Evolutionary conservation across 352 stramenopile species (phyloP).

Genomic region (Globisporangium canariense): DNA sequence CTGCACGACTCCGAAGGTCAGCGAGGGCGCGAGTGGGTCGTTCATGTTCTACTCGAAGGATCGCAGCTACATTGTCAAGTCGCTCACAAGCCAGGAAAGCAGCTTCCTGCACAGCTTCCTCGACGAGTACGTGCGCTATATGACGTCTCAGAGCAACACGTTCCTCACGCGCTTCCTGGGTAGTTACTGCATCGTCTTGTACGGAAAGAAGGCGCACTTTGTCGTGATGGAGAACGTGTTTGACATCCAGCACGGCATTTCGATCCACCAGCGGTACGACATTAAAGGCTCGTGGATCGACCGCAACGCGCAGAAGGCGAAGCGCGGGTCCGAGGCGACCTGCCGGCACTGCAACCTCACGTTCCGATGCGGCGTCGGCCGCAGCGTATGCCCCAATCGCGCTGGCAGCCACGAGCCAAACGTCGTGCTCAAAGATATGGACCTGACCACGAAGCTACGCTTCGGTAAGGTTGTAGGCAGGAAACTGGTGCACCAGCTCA

Average conservation of each 20-base stretch:
- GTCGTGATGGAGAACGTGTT: slow-evolving; percentile 91
- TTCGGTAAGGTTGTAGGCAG: slow-evolving; percentile 43
- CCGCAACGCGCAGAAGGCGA: slow-evolving; percentile 63
- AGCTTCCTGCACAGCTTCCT: slow-evolving; percentile 67
- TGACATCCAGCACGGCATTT: slow-evolving; percentile 66
- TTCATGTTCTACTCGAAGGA: slow-evolving; percentile 10
- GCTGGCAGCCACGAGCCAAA: slow-evolving; percentile 64
- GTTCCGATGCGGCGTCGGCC: slow-evolving; percentile 46
- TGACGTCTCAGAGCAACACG: slow-evolving; percentile 46
- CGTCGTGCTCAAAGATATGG: slow-evolving; percentile 79
- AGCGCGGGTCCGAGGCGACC: slow-evolving; percentile 50
- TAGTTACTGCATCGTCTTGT: slow-evolving; percentile 79
- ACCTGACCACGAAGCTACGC: slow-evolving; percentile 70
- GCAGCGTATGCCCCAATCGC: slow-evolving; percentile 62
- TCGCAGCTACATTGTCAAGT: slow-evolving; percentile 4
- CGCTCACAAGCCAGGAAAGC: slow-evolving; percentile 49
- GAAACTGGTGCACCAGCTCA: slow-evolving; percentile 57
- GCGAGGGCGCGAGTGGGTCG: slow-evolving; percentile 70
- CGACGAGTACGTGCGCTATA: slow-evolving; percentile 56
- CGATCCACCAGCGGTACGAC: slow-evolving; percentile 84
- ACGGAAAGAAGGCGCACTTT: slow-evolving; percentile 70
- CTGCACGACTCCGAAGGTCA: slow-evolving; percentile 73
- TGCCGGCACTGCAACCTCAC: slow-evolving; percentile 72
- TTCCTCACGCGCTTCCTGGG: slow-evolving; percentile 83
- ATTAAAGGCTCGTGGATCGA: slow-evolving; percentile 88